phyloP scores from a whole-genome alignment of 2,329 filamentous ascomycete species.

The Paecilomyces dactylethromorphus region DNA sequence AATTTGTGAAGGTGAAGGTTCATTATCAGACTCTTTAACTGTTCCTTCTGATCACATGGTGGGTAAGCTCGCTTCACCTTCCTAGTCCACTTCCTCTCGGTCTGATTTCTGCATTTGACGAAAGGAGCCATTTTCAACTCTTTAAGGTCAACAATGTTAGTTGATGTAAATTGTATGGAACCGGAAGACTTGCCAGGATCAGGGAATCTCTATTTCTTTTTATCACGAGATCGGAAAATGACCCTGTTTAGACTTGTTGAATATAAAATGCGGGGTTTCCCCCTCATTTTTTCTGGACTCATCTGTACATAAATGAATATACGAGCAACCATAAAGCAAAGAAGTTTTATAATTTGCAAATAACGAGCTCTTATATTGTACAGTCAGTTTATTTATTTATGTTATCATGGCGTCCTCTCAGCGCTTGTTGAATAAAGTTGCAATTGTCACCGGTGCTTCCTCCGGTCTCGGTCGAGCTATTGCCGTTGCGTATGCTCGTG shows the following conservation, averaged over 20 bases:
- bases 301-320: background rate
- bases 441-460: constrained; percentile 14
- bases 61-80: background rate
- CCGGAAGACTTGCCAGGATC: background rate
- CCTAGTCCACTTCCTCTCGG: background rate
- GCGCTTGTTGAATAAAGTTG: constrained; percentile 6
- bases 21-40: too few relatives aligned
- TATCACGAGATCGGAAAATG: background rate
- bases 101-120: background rate
- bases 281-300: background rate
- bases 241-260: background rate
- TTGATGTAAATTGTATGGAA: background rate
- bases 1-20: too few relatives aligned
- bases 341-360: background rate
- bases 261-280: background rate
- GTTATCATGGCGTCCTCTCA: background rate
- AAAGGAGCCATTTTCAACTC: background rate
- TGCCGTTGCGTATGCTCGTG: constrained; percentile 11
- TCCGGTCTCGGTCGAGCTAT: constrained; percentile 13
- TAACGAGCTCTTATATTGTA: background rate
- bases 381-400: background rate
- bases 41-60: background rate
- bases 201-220: background rate
- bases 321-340: background rate
- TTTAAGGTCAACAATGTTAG: background rate